phyloP scores from a whole-genome alignment of 768 basidiomycete genomes.

The Tricholoma saponaceum region DNA sequence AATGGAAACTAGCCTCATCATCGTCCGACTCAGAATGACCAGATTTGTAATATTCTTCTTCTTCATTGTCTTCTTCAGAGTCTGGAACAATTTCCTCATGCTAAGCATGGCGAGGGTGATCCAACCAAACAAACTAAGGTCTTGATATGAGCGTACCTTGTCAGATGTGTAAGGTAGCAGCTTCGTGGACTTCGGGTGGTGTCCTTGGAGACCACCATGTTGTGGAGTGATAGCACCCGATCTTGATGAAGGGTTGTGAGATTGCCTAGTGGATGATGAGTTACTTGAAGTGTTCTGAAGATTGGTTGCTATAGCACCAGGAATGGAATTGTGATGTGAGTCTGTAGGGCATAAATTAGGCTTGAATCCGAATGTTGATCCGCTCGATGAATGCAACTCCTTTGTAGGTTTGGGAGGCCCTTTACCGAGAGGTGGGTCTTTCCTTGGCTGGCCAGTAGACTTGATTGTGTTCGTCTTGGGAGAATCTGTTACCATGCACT shows the following conservation, averaged over 20 bases:
- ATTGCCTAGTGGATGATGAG: background rate
- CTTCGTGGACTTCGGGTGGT: background rate
- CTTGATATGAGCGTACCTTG: background rate
- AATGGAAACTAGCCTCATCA: background rate
- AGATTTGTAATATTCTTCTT: background rate
- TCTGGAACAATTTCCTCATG: background rate
- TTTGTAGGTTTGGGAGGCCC: background rate
- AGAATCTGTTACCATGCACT: background rate
- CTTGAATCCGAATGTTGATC: background rate
- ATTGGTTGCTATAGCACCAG: background rate
- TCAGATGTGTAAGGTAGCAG: background rate
- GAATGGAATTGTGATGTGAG: background rate
- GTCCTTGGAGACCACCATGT: background rate
- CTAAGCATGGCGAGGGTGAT: background rate
- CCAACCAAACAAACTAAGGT: background rate
- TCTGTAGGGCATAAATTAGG: background rate
- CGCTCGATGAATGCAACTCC: background rate
- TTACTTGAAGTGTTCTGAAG: background rate
- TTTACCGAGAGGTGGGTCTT: conserved; percentile 2
- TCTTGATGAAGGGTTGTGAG: no score
- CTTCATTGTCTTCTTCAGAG: background rate
- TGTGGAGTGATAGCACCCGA: background rate
- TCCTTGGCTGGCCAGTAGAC: background rate
- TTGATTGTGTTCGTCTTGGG: background rate
- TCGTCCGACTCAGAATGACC: background rate